These are phyloP conservation scores for Cichorium intybus DNA, from an alignment of 140 eudicot species.

Conservation along the genomic window DNA sequence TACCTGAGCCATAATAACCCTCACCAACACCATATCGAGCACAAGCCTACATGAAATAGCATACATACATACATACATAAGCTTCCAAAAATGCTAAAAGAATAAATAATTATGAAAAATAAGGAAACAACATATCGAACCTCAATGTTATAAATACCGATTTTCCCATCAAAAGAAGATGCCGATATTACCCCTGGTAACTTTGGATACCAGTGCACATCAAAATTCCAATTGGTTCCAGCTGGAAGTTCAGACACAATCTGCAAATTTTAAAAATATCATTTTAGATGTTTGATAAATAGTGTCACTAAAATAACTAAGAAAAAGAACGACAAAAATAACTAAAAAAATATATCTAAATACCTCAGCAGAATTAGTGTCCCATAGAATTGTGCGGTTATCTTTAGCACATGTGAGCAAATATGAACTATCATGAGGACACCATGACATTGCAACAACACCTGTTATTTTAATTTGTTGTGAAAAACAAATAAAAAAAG, in stretches of 20 bases:
- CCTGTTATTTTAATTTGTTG: slow-evolving; percentile 42
- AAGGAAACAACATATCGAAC: slow-evolving; percentile 23
- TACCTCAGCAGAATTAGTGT: slow-evolving; percentile 73
- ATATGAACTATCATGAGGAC: slow-evolving; percentile 85
- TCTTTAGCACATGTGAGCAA: slow-evolving; percentile 89
- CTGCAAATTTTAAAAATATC: slow-evolving; percentile 35
- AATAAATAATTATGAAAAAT: background rate
- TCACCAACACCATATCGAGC: slow-evolving; percentile 69
- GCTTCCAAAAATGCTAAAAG: background rate
- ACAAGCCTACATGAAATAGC: slow-evolving; percentile 52
- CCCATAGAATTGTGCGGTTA: slow-evolving; percentile 94
- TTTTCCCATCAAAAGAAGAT: slow-evolving; percentile 89
- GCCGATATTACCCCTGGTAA: slow-evolving; percentile 91
- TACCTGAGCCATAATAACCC: slow-evolving; percentile 65
- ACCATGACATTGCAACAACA: slow-evolving; percentile 93
- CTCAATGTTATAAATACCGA: slow-evolving; percentile 86
- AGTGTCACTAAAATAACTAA: background rate
- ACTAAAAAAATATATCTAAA: background rate
- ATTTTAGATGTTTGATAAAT: background rate
- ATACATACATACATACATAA: no score
- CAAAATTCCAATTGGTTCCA: slow-evolving; percentile 90
- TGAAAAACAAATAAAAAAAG: slow-evolving; percentile 6
- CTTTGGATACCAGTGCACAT: slow-evolving; percentile 89
- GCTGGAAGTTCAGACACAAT: slow-evolving; percentile 85
- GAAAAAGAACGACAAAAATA: background rate